A percentile compares a stretch with the other conserved stretches of the same genome.
Evolutionary conservation across 768 basidiomycete genomes (phyloP).

Genomic region (Lanmaoa pseudosensibilis): DNA sequence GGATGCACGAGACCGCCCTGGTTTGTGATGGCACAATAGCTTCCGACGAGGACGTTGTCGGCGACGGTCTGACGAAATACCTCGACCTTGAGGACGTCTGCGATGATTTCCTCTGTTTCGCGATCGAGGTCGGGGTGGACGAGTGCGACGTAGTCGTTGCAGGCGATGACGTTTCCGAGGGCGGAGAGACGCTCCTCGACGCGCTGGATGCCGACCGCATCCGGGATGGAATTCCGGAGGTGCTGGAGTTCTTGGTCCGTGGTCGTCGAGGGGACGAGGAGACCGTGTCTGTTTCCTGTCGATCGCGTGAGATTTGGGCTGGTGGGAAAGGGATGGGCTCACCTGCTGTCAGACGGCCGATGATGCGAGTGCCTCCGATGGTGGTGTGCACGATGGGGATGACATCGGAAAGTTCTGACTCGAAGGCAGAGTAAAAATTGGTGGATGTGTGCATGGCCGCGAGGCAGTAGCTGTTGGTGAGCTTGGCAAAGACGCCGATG

Average conservation of each 20-base stretch:
- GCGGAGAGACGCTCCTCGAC: conserved; percentile 97
- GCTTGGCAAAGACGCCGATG: conserved; percentile 94
- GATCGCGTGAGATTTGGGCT: neutral
- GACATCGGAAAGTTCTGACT: conserved; percentile 89
- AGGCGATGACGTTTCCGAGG: conserved; percentile 96
- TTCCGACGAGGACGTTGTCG: conserved; percentile 94
- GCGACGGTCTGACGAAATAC: conserved; percentile 98
- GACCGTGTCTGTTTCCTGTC: conserved; percentile 91
- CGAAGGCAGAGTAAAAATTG: conserved; percentile 98
- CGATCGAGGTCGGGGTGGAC: conserved; percentile 98
- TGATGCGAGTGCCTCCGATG: conserved; percentile 91
- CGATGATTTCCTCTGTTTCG: conserved; percentile 99
- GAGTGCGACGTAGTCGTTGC: conserved; percentile 98
- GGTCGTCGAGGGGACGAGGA: conserved; percentile 93
- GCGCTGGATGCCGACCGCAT: conserved; percentile 89
- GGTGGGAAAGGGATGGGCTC: neutral
- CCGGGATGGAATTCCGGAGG: conserved; percentile 91
- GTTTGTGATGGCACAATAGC: conserved; percentile 93
- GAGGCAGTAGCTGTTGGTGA: conserved; percentile 98
- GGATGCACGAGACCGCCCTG: conserved; percentile 98
- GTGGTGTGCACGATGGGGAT: conserved; percentile 95
- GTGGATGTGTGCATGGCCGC: conserved; percentile 90
- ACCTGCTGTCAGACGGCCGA: conserved; percentile 94
- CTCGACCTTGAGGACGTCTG: conserved; percentile 97
- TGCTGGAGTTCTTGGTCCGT: conserved; percentile 99